Evolutionary conservation across 306 rosid species (phyloP).

Genomic region (Pachyrhizus erosus): DNA sequence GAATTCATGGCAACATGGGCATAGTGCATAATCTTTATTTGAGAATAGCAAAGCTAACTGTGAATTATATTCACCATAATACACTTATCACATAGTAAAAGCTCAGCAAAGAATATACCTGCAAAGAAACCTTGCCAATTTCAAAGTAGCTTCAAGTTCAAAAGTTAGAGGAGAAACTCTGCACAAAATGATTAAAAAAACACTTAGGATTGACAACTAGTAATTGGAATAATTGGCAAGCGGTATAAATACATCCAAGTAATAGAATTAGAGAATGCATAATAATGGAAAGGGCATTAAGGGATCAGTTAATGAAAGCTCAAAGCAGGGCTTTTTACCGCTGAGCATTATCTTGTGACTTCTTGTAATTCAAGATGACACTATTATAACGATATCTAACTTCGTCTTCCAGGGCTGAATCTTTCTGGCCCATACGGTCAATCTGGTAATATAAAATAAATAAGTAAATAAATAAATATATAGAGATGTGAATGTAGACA

Average conservation of each 20-base stretch:
- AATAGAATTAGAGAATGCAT: slow-evolving; percentile 24
- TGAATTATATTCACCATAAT: slow-evolving; percentile 16
- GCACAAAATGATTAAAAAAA: slow-evolving; percentile 50
- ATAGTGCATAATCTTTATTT: slow-evolving; percentile 14
- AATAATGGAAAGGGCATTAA: not conserved
- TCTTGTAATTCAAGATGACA: slow-evolving; percentile 82
- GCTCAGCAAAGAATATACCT: slow-evolving; percentile 56
- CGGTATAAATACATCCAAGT: slow-evolving; percentile 16
- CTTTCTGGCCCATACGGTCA: slow-evolving; percentile 85
- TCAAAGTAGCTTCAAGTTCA: slow-evolving; percentile 98
- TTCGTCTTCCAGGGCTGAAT: slow-evolving; percentile 74
- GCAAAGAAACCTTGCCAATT: slow-evolving; percentile 96
- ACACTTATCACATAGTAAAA: slow-evolving; percentile 22
- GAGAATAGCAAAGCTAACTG: slow-evolving; percentile 15
- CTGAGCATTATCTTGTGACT: slow-evolving; percentile 92
- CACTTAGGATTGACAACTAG: slow-evolving; percentile 17
- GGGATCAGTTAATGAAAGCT: slow-evolving; percentile 29
- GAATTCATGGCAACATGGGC: slow-evolving; percentile 6
- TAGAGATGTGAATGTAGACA: slow-evolving; percentile 19
- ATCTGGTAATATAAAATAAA: slow-evolving; percentile 55
- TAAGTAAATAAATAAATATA: slow-evolving; percentile 27
- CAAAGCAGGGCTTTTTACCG: slow-evolving; percentile 58
- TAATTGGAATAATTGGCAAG: slow-evolving; percentile 30
- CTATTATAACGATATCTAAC: slow-evolving; percentile 83
- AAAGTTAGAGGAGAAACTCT: slow-evolving; percentile 98